phyloP scores from a whole-genome alignment of 208 protist species.

The Leishmania guyanensis region DNA sequence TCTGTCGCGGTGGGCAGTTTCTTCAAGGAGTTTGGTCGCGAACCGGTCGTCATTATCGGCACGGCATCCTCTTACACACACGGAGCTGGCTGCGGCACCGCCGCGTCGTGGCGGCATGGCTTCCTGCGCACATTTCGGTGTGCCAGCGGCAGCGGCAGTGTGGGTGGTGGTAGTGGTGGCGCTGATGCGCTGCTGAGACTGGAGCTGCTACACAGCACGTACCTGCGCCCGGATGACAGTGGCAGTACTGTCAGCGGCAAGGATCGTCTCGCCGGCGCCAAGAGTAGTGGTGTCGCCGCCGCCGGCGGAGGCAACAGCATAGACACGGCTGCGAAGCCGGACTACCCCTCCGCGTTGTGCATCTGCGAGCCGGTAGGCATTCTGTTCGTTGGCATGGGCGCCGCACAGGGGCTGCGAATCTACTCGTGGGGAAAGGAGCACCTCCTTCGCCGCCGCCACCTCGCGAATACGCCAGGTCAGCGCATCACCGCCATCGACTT shows the following conservation, averaged over 20 bases:
- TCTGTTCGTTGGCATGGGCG: conserved; percentile 75
- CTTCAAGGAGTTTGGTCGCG: conserved; percentile 62
- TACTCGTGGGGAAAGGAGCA: conserved; percentile 72
- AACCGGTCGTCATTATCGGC: conserved; percentile 72
- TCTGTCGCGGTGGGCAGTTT: conserved; percentile 71
- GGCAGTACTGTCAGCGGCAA: neutral
- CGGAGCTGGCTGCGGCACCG: conserved; percentile 58
- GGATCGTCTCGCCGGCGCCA: conserved; percentile 8
- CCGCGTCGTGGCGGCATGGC: conserved; percentile 54
- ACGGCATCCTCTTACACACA: conserved; percentile 69
- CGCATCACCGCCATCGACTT: conserved; percentile 82
- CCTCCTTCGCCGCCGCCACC: conserved; percentile 65
- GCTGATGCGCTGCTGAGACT: conserved; percentile 35
- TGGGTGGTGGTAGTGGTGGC: conserved; percentile 3
- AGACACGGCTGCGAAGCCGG: conserved; percentile 10
- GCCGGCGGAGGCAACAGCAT: conserved; percentile 4
- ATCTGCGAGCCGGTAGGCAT: conserved; percentile 77
- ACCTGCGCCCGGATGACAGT: conserved; percentile 33
- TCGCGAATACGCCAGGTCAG: conserved; percentile 55
- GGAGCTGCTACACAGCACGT: conserved; percentile 72
- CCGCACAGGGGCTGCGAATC: conserved; percentile 66
- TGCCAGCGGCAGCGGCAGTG: conserved; percentile 1
- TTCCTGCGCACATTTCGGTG: conserved; percentile 75
- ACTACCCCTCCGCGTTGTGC: conserved; percentile 77
- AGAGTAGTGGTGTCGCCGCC: neutral